Conservation (phyloP, 768 basidiomycete species). For the Boletus vinaceobasis region DNA sequence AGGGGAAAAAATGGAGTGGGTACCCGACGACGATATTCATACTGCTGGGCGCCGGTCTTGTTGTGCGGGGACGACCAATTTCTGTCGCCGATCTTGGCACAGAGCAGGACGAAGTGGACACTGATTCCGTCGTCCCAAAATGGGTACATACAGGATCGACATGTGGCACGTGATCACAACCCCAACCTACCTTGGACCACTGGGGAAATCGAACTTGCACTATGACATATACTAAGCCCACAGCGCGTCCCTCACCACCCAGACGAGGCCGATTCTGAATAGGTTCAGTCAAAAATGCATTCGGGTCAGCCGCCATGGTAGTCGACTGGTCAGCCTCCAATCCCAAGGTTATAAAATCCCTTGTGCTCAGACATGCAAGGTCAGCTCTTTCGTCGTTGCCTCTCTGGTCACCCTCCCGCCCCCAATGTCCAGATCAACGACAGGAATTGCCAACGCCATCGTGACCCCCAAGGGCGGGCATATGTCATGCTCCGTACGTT, state of each 20-base stretch:
- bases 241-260: not conserved
- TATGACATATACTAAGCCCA: not conserved
- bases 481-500: not conserved
- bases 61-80: not conserved
- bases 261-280: not conserved
- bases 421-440: not conserved
- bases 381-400: not conserved
- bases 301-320: not conserved
- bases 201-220: too few relatives aligned
- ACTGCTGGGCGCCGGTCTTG: not conserved
- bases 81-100: not conserved
- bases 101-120: constrained; percentile 15
- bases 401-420: not conserved
- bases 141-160: constrained; percentile 8
- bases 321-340: not conserved
- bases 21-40: constrained; percentile 19
- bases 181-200: too few relatives aligned
- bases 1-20: not conserved
- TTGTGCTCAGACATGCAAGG: not conserved
- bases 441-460: not conserved
- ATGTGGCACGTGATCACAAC: constrained; percentile 4
- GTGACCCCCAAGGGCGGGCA: not conserved
- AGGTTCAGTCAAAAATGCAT: not conserved
- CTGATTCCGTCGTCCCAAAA: not conserved
- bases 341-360: not conserved